phyloP scores from a whole-genome alignment of 345 rosid species.

The Rhizophora apiculata region DNA sequence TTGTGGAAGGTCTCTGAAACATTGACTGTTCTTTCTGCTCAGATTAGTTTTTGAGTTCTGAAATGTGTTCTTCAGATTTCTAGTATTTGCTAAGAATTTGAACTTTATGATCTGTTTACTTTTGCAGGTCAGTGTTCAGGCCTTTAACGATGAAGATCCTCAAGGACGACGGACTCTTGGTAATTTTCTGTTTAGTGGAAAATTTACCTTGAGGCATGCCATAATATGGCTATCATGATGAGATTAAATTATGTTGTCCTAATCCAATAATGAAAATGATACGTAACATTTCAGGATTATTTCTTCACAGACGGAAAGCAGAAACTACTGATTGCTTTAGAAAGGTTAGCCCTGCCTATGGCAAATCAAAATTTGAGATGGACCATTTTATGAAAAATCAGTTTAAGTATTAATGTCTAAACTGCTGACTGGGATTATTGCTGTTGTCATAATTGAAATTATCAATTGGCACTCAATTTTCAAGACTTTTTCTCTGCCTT shows the following conservation, averaged over 20 bases:
- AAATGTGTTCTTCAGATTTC: not conserved
- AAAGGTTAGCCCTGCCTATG: conserved; percentile 51
- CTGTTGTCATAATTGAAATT: not conserved
- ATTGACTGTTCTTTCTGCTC: not conserved
- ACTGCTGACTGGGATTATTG: too few relatives aligned
- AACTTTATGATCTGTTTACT: conserved; percentile 10
- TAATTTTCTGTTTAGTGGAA: conserved; percentile 27
- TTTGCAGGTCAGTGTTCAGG: conserved; percentile 87
- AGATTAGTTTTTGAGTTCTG: not conserved
- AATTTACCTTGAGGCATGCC: conserved; percentile 1
- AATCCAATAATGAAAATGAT: conserved; percentile 2
- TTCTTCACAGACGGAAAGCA: conserved; percentile 92
- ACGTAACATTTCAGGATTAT: conserved; percentile 56
- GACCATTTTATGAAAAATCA: not conserved
- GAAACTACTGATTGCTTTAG: conserved; percentile 65
- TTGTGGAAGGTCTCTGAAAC: conserved; percentile 81
- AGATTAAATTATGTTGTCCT: conserved; percentile 13
- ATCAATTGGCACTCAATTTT: not conserved
- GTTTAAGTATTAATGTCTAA: not conserved
- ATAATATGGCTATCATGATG: not conserved
- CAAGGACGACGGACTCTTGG: conserved; percentile 95
- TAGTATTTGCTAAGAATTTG: conserved; percentile 10
- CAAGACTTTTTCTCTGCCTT: not conserved
- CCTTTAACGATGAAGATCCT: conserved; percentile 93
- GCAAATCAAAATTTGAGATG: conserved; percentile 6